A percentile compares a stretch with the other conserved stretches of the same genome.
These are phyloP conservation scores for Pulveroboletus sp. DNA, from an alignment of 768 basidiomycete genomes.

Conservation along the genomic window DNA sequence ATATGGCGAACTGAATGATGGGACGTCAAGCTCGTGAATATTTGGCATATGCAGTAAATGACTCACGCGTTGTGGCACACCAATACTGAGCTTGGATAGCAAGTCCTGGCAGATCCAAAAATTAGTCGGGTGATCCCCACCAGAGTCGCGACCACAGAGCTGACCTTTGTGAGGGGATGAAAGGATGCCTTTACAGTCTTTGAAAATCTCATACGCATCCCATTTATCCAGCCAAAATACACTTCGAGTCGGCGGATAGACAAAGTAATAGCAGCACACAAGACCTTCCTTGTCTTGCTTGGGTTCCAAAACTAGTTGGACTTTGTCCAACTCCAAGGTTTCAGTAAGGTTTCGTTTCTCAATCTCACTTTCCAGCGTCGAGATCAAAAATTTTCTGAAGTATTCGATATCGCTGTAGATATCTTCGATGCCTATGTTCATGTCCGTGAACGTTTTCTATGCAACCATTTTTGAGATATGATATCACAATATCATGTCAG, in stretches of 20 bases:
- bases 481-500: not conserved
- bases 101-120: constrained; percentile 23
- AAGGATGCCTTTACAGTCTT: constrained; percentile 13
- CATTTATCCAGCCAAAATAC: constrained; percentile 56
- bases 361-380: constrained; percentile 19
- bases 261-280: constrained; percentile 48
- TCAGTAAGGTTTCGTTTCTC: constrained; percentile 11
- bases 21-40: constrained; percentile 6
- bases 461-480: constrained; percentile 10
- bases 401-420: constrained; percentile 34
- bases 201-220: constrained; percentile 31
- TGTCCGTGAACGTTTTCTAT: constrained; percentile 56
- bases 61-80: constrained; percentile 21
- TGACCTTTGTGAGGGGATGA: constrained; percentile 26
- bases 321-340: constrained; percentile 29
- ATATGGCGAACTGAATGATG: not conserved
- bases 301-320: constrained; percentile 49
- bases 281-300: constrained; percentile 14
- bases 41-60: not conserved
- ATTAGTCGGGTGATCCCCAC: not conserved
- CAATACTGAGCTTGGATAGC: constrained; percentile 38
- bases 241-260: constrained; percentile 42
- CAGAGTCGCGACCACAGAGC: not conserved
- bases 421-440: constrained; percentile 41
- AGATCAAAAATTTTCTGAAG: constrained; percentile 25